Conservation (phyloP, 2,329 filamentous ascomycete species). For the Colletotrichum sp. region DNA sequence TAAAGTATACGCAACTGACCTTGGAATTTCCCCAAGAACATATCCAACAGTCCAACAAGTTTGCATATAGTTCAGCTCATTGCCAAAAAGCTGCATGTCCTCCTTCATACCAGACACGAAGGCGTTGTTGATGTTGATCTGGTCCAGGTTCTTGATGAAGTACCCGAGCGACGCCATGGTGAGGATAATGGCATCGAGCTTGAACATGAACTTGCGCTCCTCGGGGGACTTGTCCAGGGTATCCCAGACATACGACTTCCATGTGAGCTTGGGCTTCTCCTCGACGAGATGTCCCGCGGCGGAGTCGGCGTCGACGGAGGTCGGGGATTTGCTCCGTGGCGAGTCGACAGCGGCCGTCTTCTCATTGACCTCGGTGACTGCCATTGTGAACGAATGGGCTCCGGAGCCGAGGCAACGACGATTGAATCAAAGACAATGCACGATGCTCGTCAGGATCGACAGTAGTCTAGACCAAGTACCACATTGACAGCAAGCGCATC, state of each 20-base stretch:
- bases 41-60: constrained; percentile 30
- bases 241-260: constrained; percentile 55
- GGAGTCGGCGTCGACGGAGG: background rate
- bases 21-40: constrained; percentile 30
- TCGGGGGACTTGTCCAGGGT: constrained; percentile 47
- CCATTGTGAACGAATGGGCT: background rate
- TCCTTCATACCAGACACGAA: constrained; percentile 33
- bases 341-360: background rate
- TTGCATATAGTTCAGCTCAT: constrained; percentile 31
- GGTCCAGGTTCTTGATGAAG: constrained; percentile 33
- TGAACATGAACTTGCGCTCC: constrained; percentile 45
- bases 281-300: constrained; percentile 18
- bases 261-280: constrained; percentile 40
- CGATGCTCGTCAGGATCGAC: background rate
- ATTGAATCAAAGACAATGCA: background rate
- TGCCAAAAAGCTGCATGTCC: constrained; percentile 28
- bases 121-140: constrained; percentile 38
- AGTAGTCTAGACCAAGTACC: background rate
- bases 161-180: constrained; percentile 32
- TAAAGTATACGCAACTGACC: background rate
- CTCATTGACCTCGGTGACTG: background rate
- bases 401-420: background rate
- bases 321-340: constrained; percentile 2
- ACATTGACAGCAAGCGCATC: background rate
- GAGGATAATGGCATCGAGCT: constrained; percentile 44